Percentiles rank a stretch among this genome's conserved stretches.
Conservation (phyloP, 345 rosid genomes). For the Erodium maritimum region DNA sequence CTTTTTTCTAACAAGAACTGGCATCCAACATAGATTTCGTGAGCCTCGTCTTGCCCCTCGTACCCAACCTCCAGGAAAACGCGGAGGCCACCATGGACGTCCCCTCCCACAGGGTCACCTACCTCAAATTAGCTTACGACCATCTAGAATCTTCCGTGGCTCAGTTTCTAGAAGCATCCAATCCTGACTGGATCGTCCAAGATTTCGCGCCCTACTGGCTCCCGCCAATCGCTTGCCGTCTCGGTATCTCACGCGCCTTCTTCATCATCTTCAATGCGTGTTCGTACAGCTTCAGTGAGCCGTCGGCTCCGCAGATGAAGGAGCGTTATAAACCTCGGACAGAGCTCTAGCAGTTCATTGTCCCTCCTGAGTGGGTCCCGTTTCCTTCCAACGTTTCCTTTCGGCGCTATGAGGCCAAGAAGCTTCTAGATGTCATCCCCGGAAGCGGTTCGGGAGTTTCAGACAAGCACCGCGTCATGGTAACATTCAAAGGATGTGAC, state of each 20-base stretch:
- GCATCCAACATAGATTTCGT: slow-evolving; percentile 8
- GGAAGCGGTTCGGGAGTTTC: slow-evolving; percentile 14
- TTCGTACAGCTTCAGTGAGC: slow-evolving; percentile 2
- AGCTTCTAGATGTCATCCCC: slow-evolving; percentile 9
- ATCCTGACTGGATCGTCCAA: slow-evolving; percentile 20
- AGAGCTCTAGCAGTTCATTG: slow-evolving; percentile 16
- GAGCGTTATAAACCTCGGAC: slow-evolving; percentile 2
- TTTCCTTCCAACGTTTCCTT: slow-evolving; percentile 22
- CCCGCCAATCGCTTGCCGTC: slow-evolving; percentile 1
- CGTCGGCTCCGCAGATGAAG: background rate
- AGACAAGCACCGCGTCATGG: slow-evolving; percentile 12
- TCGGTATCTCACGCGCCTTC: slow-evolving; percentile 6
- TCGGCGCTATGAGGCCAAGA: slow-evolving; percentile 14
- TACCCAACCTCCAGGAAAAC: slow-evolving; percentile 10
- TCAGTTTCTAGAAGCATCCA: slow-evolving; percentile 6
- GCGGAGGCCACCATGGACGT: slow-evolving; percentile 27
- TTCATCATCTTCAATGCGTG: slow-evolving; percentile 15
- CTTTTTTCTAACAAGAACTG: too few relatives aligned
- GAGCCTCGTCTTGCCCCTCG: slow-evolving; percentile 14
- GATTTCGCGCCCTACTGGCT: slow-evolving; percentile 24
- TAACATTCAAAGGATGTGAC: slow-evolving; percentile 17
- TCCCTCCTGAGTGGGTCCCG: slow-evolving; percentile 27
- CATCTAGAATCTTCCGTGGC: slow-evolving; percentile 13
- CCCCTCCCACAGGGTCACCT: slow-evolving; percentile 11
- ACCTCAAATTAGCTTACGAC: slow-evolving; percentile 24